Base-by-base conservation (phyloP, 768 basidiomycete species). In the Boletus fagicola region DNA sequence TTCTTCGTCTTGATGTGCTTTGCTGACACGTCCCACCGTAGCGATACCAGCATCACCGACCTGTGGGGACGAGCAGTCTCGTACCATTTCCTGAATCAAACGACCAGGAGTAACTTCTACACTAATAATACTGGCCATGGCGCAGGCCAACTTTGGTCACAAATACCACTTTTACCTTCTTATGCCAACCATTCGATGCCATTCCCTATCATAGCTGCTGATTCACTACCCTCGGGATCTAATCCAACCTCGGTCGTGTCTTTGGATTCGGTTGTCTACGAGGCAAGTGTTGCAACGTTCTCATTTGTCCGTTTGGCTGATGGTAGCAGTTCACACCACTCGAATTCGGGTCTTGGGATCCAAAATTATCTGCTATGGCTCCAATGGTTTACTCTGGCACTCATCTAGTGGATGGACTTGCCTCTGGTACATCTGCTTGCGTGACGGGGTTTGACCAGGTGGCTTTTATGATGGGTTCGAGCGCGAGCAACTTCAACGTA, bases 291-390 rank as follows among this genome's bases (percentile, higher is more conserved):
- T 11, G 30, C 0, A 33, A 64, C 39, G 42, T 61, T 53, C 62
- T 58, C 59, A 39, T 49, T 35, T 47, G 5, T 53, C 1, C 22
- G 45, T 45, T 18, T 51, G 31, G 24, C 54, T 62, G 24, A 64
- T 24, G 15, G 31, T 18, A 50, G 28, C 53, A 84, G 83, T 81
- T 87, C 2, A 79, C 80, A 0, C 83, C 83, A n/a, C 68, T 82
- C 58, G 88, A 90, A 65, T 77, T 86, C 46, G 89, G 87, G 4
- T 89, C 88, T 0, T 92, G 80, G 71, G 90, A 92, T 63, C 86
- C 88, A 11, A 78, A 71, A 50, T 74, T 90, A 9, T 84, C 84
- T n/a, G 85, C 88, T 1, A 91, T 88, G 68, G 78, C 81, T 65
- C 85, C 86, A 45, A 74, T 83, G 28, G 72, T 80, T 0, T 84